Base-by-base conservation (phyloP, 1,284 basidiomycete species). In the Inonotus obliquus region DNA sequence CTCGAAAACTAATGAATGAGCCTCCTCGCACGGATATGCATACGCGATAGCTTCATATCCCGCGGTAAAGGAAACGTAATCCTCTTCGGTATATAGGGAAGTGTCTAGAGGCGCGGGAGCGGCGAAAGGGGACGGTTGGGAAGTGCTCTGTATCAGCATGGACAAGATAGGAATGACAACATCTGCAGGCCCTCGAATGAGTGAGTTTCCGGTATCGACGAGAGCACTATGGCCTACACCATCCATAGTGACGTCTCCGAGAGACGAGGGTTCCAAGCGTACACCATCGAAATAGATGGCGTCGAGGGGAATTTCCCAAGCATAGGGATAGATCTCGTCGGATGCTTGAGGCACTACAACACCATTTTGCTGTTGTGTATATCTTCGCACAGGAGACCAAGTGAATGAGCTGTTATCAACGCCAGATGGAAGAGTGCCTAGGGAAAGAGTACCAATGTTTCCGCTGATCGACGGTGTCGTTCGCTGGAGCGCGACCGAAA, bases 301-400 rank as follows among this genome's bases (percentile, higher is more conserved):
- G 59, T 84, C 82, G 19, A 87, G 67, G 27, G 77, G 76, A 5
- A 85, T 72, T 66, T 86, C 84, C 85, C 84, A 86, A 7, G 79
- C 25, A 83, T 80, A 65, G 72, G 75, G 2, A 65, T 65, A 72
- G 10, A 48, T 11, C 59, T 32, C 54, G 32, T 25, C 47, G 4
- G 58, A 44, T 17, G 54, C 58, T 27, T 63, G 54, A 4, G 54
- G 48, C 37, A 63, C 38, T 21, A 54, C 19, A 14, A 59, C 32
- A 17, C 81, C 82, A 27, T 77, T 79, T 54, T 81, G 71, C 5
- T 67, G 67, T 3, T 67, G 61, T 1, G 74, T 69, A 67, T 85
- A 85, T 11, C 65, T 60, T 4, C 83, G 74, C 3, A 85, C 72
- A 6, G 75, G 73, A 0, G 77, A 77, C 84, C 83, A 85, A 0